Evolutionary conservation across 768 basidiomycete species (phyloP), one percentile per base, ranked within the genome.

Genomic region (Phaeotremella skinneri): DNA sequence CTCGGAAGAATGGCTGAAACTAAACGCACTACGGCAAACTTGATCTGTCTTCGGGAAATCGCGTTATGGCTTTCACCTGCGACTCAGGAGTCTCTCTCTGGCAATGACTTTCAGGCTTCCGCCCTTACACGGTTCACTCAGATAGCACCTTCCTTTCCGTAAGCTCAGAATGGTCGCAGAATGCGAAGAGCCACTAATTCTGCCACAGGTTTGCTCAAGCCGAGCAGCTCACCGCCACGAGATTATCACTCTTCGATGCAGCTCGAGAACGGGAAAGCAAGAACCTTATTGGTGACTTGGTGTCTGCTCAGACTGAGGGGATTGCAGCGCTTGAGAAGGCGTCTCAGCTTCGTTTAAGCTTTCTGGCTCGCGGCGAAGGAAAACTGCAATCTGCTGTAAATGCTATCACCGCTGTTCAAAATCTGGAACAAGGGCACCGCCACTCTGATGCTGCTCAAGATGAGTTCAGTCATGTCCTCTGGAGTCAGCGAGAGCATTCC

Each of bases 401-500:
- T 69, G 85, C 92, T 3, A 81, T 93, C 34, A 81, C 89, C 29
- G 83, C 84, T 26, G 90, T 91, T 0, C 87, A 88, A 70, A 80
- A 78, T 34, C 77, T 92, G 3, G 84, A 61, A 54, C 34, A 69
- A 61, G 1, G 63, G 55, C 0, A n/a, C 72, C 81, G 0, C 79
- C 78, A 54, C 16, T 80, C 83, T 2, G 79, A 79, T n/a, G 80
- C 82, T 27, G 84, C 88, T 23, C 83, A 85, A 0, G 82, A 86
- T 67, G 93, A 96, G 72, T 91, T 90, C 66, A 87, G 94, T 16
- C 84, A 86, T 58, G 91, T 97, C 17, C 81, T 98, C 5, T 98
- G 94, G 91, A 76, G 83, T 9, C 87, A 90, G 59, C 85, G 84
- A 43, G 94, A 99, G 72, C 88, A 91, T 66, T 85, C 85, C 60